Conservation (phyloP, 1,284 basidiomycete genomes). For the Puccinia horiana region DNA sequence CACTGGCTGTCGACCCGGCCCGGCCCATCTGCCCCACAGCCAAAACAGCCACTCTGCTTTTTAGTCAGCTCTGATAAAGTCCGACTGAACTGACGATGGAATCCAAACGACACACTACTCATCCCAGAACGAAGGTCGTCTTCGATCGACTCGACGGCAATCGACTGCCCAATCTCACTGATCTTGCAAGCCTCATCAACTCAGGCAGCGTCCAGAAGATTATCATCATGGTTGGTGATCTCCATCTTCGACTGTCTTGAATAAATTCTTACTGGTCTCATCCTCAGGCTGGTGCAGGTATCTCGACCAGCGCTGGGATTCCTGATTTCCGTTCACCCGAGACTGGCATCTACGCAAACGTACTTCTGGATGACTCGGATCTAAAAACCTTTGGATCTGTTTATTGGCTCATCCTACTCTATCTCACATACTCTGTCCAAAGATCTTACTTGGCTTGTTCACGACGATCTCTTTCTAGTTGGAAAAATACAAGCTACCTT, state of each 20-base stretch:
- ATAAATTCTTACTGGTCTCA: no score
- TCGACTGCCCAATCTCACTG: not conserved
- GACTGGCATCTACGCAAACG: constrained; percentile 47
- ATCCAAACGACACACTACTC: not conserved
- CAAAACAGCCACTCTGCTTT: not conserved
- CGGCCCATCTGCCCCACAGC: not conserved
- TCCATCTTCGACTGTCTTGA: not conserved
- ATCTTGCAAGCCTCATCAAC: constrained; percentile 2
- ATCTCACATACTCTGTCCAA: not conserved
- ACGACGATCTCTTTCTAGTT: constrained; percentile 51
- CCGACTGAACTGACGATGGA: not conserved
- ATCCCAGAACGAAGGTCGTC: not conserved
- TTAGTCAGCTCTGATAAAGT: no score
- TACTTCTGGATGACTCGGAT: no score
- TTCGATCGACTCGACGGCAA: constrained; percentile 5
- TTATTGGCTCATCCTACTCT: not conserved
- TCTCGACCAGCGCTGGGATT: constrained; percentile 44
- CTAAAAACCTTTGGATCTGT: not conserved
- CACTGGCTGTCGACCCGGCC: not conserved
- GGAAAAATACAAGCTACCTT: constrained; percentile 57
- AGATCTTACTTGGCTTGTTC: not conserved
- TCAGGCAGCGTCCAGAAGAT: constrained; percentile 5
- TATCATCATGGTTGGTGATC: constrained; percentile 16
- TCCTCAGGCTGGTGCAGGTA: constrained; percentile 42
- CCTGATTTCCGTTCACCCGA: constrained; percentile 48